These are phyloP conservation scores for Cladophialophora bantiana DNA, from an alignment of 2,329 filamentous ascomycete species.

Conservation along the genomic window DNA sequence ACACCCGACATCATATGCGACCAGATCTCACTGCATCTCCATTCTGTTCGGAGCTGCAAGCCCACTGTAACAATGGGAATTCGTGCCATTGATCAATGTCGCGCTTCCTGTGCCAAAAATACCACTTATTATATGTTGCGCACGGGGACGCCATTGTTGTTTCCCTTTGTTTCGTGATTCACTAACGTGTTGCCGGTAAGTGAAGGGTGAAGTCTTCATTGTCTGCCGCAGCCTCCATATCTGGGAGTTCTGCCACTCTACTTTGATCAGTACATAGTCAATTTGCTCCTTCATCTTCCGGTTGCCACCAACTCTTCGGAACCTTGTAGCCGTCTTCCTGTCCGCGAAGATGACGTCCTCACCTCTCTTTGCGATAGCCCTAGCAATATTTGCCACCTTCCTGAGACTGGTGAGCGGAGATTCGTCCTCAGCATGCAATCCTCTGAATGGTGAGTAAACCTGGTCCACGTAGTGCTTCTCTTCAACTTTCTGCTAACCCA, in stretches of 20 bases:
- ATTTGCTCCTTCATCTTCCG: not conserved
- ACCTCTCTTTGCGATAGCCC: conserved; percentile 10
- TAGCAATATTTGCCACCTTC: conserved; percentile 10
- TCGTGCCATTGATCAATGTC: not conserved
- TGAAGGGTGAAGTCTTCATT: conserved; percentile 19
- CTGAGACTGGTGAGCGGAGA: conserved; percentile 21
- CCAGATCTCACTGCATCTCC: not conserved
- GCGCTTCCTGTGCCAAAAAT: not conserved
- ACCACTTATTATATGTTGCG: not conserved
- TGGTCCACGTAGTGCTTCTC: not conserved
- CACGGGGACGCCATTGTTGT: conserved; percentile 28
- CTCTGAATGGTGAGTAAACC: conserved; percentile 31
- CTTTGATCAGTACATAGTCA: not conserved
- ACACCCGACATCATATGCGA: not conserved
- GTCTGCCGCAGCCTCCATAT: conserved; percentile 19
- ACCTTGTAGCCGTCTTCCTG: conserved; percentile 1
- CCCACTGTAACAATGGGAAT: not conserved
- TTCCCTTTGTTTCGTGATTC: conserved; percentile 16
- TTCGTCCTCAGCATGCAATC: conserved; percentile 27
- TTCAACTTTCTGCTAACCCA: conserved; percentile 13
- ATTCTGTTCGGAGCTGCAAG: not conserved
- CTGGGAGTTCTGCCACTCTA: conserved; percentile 1
- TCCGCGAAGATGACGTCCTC: conserved; percentile 19
- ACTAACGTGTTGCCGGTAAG: conserved; percentile 11
- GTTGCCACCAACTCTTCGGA: not conserved